Evolutionary conservation across 768 basidiomycete species (phyloP).

Genomic region (Mycena rosella): DNA sequence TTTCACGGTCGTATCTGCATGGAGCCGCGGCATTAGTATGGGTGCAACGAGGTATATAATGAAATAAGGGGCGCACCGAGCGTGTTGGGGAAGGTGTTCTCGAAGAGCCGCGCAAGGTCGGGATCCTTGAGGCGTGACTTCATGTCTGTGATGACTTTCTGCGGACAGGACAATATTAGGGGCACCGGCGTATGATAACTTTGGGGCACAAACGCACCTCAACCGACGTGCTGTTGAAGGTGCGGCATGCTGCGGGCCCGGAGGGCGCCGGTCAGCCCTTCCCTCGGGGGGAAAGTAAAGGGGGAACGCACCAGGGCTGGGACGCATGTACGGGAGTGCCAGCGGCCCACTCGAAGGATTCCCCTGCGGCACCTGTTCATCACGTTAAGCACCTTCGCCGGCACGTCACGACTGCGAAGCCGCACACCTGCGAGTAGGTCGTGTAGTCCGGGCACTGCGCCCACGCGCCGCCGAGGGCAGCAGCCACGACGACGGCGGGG

Average conservation of each 20-base stretch:
- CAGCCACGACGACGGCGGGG: conserved; percentile 10
- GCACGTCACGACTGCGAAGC: background rate
- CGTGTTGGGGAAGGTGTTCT: conserved; percentile 88
- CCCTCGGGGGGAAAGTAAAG: no score
- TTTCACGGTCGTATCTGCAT: conserved; percentile 80
- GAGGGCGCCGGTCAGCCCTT: no score
- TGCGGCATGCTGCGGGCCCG: conserved; percentile 73
- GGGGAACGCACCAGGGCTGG: conserved; percentile 43
- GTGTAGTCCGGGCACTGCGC: conserved; percentile 63
- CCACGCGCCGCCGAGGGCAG: conserved; percentile 35
- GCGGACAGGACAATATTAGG: background rate
- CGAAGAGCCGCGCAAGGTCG: conserved; percentile 82
- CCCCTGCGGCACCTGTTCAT: conserved; percentile 67
- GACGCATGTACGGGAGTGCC: conserved; percentile 79
- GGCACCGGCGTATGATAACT: no score
- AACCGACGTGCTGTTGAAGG: conserved; percentile 81
- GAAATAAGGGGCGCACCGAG: conserved; percentile 62
- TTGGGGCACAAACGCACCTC: conserved; percentile 59
- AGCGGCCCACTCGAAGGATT: conserved; percentile 71
- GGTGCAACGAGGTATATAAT: no score
- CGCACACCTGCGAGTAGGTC: conserved; percentile 24
- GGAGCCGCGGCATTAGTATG: conserved; percentile 1
- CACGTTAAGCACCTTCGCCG: background rate
- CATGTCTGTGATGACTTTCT: conserved; percentile 85
- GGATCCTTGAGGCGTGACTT: conserved; percentile 78